Evolutionary conservation across 129 eudicot species (phyloP), one percentile per base, ranked within the genome.

Genomic region (Pulicaria dysenterica): DNA sequence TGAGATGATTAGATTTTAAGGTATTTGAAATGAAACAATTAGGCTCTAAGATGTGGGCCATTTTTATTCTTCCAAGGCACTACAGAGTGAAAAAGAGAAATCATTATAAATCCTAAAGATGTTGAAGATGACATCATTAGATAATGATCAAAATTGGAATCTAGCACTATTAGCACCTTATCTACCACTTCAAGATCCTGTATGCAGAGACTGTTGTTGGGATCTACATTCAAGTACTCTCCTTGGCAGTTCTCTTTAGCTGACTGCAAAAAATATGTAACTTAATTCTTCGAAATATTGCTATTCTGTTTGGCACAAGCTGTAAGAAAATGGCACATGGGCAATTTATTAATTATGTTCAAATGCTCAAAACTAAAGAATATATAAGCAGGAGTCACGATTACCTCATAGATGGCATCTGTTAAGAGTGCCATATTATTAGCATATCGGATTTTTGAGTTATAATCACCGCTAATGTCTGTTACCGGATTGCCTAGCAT

Each of bases 401-500:
- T 66, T 69, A 77, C 81, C 81, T 67, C 36, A 38, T 77, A 68
- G 75, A 77, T 71, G 34, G 31, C 55, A 67, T 76, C 68, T 10
- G 82, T 61, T 44, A 78, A 36, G 51, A 78, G 72, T 70, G 72
- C 77, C 72, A 78, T 54, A 38, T 13, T 47, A 62, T 78, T 77
- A 41, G 77, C 77, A 53, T 40, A 78, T 43, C 10, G 10, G 37
- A 49, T 48, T 70, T 40, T 78, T 51, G 73, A 62, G 43, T 78
- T 78, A 13, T 1, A 10, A 16, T 70, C 82, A 1, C 17, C 19
- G 51, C 9, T 34, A 12, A 0, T n/a, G 54, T 62, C 59, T 38
- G 82, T 78, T 1, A 31, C 1, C 39, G 82, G 77, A 70, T 78
- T 78, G 44, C 82, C 82, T 14, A 69, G 58, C 47, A 70, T 5